Evolutionary conservation across 345 rosid genomes (phyloP).

Genomic region (Eucalyptus sp.): DNA sequence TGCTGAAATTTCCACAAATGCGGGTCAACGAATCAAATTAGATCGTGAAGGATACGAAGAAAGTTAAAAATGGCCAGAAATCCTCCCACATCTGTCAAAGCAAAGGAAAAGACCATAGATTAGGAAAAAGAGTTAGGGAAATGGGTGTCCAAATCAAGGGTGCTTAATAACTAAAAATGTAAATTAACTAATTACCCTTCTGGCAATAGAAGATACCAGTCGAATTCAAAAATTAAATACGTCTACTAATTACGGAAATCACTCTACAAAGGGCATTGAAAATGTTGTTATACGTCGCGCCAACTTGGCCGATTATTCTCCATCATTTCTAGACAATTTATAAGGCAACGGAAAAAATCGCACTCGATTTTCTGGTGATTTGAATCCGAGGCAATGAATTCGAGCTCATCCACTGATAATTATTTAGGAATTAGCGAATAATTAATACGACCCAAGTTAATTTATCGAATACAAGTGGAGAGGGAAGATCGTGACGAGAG

Average conservation of each 20-base stretch:
- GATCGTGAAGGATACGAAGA: not conserved
- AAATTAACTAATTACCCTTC: not conserved
- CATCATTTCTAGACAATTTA: not conserved
- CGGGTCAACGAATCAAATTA: not conserved
- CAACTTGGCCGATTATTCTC: not conserved
- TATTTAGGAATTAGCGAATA: not conserved
- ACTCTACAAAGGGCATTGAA: not conserved
- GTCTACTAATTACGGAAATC: not conserved
- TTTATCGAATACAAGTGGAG: not conserved
- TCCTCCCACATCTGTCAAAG: not conserved
- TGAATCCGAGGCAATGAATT: not conserved
- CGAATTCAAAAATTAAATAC: not conserved
- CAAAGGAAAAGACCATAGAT: not conserved
- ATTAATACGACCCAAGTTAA: not conserved
- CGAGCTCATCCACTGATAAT: not conserved
- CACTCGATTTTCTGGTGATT: not conserved
- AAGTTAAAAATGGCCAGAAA: not conserved
- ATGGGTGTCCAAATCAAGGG: not conserved
- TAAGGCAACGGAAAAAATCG: not conserved
- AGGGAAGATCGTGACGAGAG: not conserved
- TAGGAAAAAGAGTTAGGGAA: not conserved
- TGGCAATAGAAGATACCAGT: not conserved
- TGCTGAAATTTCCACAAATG: not conserved
- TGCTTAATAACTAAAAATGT: not conserved
- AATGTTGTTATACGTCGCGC: not conserved